A percentile compares a stretch with the other conserved stretches of the same genome.
Conservation (phyloP, 345 rosid genomes). For the Populus simonii region DNA sequence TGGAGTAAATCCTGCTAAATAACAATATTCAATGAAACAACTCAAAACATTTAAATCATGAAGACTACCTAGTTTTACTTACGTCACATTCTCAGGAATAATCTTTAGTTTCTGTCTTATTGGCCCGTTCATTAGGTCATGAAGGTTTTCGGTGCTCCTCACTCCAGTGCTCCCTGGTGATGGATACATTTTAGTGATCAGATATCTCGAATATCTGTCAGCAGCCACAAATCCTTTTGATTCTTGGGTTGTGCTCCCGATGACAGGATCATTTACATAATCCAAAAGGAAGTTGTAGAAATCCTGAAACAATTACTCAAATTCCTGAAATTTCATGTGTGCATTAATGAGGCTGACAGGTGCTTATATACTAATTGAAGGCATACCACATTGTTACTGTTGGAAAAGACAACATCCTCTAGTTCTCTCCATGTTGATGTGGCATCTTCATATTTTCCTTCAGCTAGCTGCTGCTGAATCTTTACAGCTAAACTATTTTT, state of each 20-base stretch:
- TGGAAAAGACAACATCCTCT: constrained; percentile 6
- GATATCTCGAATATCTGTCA: constrained; percentile 9
- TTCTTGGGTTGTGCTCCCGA: neutral
- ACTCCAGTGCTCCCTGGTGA: neutral
- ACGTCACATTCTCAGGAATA: constrained; percentile 36
- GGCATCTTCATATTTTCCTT: constrained; percentile 32
- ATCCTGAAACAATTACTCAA: constrained; percentile 17
- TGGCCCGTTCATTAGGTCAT: constrained; percentile 31
- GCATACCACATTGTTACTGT: constrained; percentile 38
- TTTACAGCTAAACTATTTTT: constrained; percentile 26
- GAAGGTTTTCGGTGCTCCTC: neutral
- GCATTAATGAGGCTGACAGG: neutral
- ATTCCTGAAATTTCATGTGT: neutral
- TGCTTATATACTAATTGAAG: neutral
- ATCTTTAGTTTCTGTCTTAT: constrained; percentile 33
- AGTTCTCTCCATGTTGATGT: constrained; percentile 24
- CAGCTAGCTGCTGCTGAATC: constrained; percentile 33
- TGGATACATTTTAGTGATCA: constrained; percentile 4
- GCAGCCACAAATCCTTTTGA: neutral
- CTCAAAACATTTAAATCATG: neutral
- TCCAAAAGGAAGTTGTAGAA: constrained; percentile 37
- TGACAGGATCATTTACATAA: neutral
- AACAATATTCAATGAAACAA: neutral
- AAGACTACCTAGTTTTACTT: neutral
- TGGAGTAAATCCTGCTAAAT: neutral